Evolutionary conservation across 192 early-diverging fungal species (phyloP).

Genomic region (Gamsiella multidivaricata): DNA sequence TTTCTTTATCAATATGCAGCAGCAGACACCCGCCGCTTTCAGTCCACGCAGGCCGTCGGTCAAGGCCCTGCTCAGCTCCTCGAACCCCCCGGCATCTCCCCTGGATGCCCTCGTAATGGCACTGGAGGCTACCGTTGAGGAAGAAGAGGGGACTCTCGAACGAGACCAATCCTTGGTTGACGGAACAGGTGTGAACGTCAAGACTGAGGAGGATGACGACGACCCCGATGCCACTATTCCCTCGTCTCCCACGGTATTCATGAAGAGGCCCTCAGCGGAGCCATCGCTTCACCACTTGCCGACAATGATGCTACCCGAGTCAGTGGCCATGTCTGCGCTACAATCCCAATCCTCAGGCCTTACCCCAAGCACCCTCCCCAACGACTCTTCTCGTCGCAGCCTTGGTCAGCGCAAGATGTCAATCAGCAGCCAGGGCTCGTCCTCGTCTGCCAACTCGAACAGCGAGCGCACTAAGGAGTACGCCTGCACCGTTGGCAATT

Average conservation of each 20-base stretch:
- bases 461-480: constrained; percentile 32
- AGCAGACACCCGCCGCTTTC: not conserved
- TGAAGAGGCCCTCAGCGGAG: constrained; percentile 28
- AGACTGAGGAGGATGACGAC: constrained; percentile 20
- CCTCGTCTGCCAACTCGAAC: constrained; percentile 22
- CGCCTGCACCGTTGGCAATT: constrained; percentile 61
- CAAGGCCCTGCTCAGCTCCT: constrained; percentile 31
- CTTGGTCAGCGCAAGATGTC: constrained; percentile 37
- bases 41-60: constrained; percentile 33
- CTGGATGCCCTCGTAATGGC: constrained; percentile 56
- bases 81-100: constrained; percentile 47
- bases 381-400: not conserved
- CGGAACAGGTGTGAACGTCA: not conserved
- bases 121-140: constrained; percentile 51
- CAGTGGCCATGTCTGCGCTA: constrained; percentile 10
- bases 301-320: constrained; percentile 27
- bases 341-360: not conserved
- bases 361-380: constrained; percentile 15
- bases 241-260: constrained; percentile 44
- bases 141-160: not conserved
- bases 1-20: not conserved
- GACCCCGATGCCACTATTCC: constrained; percentile 52
- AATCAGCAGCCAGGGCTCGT: constrained; percentile 44
- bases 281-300: constrained; percentile 40
- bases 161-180: not conserved